Percentiles rank a stretch among this genome's conserved stretches.
These are phyloP conservation scores for Colletotrichum somersetense DNA, from an alignment of 2,329 filamentous ascomycete genomes.

Conservation along the genomic window DNA sequence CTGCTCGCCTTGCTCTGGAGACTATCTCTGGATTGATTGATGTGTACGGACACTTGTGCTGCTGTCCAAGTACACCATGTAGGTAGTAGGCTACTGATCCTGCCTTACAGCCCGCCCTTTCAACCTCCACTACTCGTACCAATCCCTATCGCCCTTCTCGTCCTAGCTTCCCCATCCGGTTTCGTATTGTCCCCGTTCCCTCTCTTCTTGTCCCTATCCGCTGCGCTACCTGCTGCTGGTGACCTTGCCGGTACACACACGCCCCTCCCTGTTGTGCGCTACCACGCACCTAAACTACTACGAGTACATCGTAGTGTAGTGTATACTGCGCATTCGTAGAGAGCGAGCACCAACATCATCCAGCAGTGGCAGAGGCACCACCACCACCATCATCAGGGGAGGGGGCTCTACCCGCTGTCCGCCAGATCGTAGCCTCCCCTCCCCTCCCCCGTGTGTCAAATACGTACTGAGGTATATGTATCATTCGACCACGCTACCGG, in stretches of 20 bases:
- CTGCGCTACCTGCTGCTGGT: constrained; percentile 12
- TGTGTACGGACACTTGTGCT: too few species aligned
- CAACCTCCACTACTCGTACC: constrained; percentile 25
- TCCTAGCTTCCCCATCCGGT: constrained; percentile 40
- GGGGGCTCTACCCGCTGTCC: constrained; percentile 29
- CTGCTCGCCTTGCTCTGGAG: constrained; percentile 25
- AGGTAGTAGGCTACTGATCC: constrained; percentile 10
- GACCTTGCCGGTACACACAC: constrained; percentile 19
- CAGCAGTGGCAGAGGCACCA: not conserved
- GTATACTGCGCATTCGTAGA: not conserved
- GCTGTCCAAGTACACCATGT: too few species aligned
- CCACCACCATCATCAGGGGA: constrained; percentile 5
- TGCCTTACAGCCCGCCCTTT: constrained; percentile 22
- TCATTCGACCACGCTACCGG: constrained; percentile 34
- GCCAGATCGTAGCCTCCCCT: constrained; percentile 29
- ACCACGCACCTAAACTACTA: not conserved
- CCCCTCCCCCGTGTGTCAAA: constrained; percentile 17
- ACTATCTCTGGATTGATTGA: not conserved
- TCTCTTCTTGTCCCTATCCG: constrained; percentile 37
- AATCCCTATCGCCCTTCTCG: constrained; percentile 33
- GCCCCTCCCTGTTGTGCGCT: constrained; percentile 1
- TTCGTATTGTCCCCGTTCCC: constrained; percentile 40
- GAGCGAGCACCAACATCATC: constrained; percentile 3
- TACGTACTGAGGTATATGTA: constrained; percentile 17
- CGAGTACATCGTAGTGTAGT: too few species aligned